These are phyloP conservation scores for Pseudozyma flocculosa DNA, from an alignment of 1,284 basidiomycete genomes.

Conservation along the genomic window DNA sequence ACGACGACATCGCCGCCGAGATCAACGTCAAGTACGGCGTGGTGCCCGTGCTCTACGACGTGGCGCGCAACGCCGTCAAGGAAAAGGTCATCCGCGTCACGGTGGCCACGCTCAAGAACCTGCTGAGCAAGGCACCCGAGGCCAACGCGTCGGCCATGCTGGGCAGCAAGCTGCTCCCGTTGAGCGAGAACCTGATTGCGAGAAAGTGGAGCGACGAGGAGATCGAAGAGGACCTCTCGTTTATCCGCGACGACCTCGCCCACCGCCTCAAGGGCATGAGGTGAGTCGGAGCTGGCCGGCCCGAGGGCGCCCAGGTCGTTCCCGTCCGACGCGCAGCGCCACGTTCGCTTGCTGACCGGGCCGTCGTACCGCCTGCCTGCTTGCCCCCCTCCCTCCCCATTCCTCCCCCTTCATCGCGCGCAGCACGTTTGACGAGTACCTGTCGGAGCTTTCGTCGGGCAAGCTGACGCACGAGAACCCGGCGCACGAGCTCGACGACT, in stretches of 20 bases:
- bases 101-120: slow-evolving; percentile 81
- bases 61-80: slow-evolving; percentile 87
- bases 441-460: slow-evolving; percentile 83
- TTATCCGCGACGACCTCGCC: slow-evolving; percentile 77
- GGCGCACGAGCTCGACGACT: slow-evolving; percentile 90
- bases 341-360: too few species aligned
- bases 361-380: too few species aligned
- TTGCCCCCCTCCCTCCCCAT: background rate
- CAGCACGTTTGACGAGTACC: slow-evolving; percentile 91
- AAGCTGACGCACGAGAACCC: slow-evolving; percentile 86
- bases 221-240: slow-evolving; percentile 84
- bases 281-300: slow-evolving; percentile 64
- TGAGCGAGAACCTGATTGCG: slow-evolving; percentile 76
- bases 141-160: slow-evolving; percentile 90
- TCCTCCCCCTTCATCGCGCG: too few species aligned
- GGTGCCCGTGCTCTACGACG: slow-evolving; percentile 79
- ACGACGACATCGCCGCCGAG: slow-evolving; percentile 76
- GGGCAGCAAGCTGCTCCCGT: slow-evolving; percentile 80
- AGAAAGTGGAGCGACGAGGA: slow-evolving; percentile 91
- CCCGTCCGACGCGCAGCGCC: background rate
- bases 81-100: slow-evolving; percentile 97
- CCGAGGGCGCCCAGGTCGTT: background rate
- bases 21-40: slow-evolving; percentile 90
- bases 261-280: slow-evolving; percentile 82
- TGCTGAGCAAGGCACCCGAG: slow-evolving; percentile 76